Percentiles rank a stretch among this genome's conserved stretches.
Evolutionary conservation across 2,329 filamentous ascomycete genomes (phyloP).

Genomic region (Xylaria sp.): DNA sequence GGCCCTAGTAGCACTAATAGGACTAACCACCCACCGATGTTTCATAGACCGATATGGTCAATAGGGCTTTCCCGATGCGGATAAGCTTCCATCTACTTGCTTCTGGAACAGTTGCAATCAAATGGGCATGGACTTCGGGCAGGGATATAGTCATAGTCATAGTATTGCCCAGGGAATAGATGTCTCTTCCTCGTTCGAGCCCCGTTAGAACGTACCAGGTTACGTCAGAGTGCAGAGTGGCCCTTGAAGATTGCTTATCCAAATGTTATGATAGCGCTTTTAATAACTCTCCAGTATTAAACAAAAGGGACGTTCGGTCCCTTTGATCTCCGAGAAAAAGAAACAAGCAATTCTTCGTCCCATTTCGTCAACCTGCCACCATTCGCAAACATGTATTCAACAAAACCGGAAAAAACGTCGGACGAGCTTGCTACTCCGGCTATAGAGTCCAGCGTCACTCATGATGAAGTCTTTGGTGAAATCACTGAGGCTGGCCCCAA

Average conservation of each 20-base stretch:
- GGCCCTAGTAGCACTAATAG: too few relatives aligned
- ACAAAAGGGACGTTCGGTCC: neutral
- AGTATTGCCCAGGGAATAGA: neutral
- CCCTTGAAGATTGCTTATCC: neutral
- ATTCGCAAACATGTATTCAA: neutral
- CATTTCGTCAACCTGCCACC: neutral
- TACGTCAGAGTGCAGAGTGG: too few relatives aligned
- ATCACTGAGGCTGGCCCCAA: conserved; percentile 41
- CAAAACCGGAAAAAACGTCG: neutral
- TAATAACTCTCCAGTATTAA: neutral
- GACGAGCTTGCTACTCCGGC: neutral
- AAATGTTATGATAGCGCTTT: neutral
- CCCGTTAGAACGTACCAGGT: too few relatives aligned
- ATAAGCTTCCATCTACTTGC: neutral
- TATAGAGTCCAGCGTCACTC: neutral
- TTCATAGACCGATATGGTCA: neutral
- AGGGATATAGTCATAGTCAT: neutral
- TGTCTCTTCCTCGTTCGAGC: too few relatives aligned
- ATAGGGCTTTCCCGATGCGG: neutral
- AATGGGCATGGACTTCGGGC: neutral
- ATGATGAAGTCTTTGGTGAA: conserved; percentile 45
- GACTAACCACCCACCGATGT: neutral
- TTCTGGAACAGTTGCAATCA: neutral
- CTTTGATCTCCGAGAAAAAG: neutral
- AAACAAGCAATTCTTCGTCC: too few relatives aligned